Conservation (phyloP, 2,329 filamentous ascomycete species). For the Endocalyx cinctus region DNA sequence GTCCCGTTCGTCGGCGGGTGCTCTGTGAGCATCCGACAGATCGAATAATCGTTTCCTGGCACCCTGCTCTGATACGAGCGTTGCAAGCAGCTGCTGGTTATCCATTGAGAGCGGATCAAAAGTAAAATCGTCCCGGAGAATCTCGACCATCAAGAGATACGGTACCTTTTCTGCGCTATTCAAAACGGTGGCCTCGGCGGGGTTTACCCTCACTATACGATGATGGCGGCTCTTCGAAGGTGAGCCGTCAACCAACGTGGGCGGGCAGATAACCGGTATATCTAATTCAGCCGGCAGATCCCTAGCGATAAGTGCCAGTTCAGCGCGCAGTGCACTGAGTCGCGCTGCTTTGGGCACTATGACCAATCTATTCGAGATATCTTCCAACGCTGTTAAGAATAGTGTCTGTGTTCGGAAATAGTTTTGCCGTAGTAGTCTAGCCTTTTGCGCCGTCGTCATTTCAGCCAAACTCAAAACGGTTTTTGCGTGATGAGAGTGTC, state of each 20-base stretch:
- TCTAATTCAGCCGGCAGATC: conserved; percentile 81
- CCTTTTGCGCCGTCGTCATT: conserved; percentile 61
- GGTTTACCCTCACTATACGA: conserved; percentile 77
- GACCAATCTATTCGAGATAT: conserved; percentile 80
- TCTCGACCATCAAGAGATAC: conserved; percentile 79
- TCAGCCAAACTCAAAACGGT: conserved; percentile 55
- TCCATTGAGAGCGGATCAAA: conserved; percentile 72
- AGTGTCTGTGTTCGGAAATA: conserved; percentile 80
- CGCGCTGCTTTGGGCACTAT: conserved; percentile 77
- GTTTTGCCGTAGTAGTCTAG: conserved; percentile 70
- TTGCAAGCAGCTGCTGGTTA: conserved; percentile 62
- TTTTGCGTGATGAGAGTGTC: conserved; percentile 60
- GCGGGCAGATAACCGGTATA: conserved; percentile 76
- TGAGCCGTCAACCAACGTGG: conserved; percentile 67
- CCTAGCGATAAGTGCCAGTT: conserved; percentile 74
- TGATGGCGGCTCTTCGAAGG: conserved; percentile 74
- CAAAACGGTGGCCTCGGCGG: conserved; percentile 76
- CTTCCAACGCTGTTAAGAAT: conserved; percentile 74
- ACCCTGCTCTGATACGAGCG: conserved; percentile 53
- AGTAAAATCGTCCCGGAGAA: conserved; percentile 75
- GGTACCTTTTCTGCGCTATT: conserved; percentile 86
- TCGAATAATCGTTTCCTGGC: conserved; percentile 61
- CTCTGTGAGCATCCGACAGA: conserved; percentile 61
- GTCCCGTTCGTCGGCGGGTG: conserved; percentile 34
- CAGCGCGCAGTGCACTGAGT: conserved; percentile 74